These are phyloP conservation scores for Bipolaris cookei DNA, from an alignment of 2,329 filamentous ascomycete genomes.

Conservation along the genomic window DNA sequence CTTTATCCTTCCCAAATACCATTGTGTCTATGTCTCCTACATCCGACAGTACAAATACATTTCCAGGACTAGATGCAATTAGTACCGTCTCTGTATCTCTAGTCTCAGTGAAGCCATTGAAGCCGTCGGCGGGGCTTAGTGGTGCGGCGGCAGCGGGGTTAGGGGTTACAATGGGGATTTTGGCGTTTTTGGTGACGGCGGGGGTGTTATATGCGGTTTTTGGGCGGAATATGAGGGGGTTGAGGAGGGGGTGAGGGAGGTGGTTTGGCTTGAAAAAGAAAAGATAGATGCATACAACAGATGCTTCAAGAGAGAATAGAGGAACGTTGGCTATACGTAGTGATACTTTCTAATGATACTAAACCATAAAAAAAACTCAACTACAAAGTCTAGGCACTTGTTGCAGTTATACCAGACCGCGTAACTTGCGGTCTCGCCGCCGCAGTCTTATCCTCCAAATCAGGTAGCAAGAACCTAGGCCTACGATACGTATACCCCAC, in stretches of 20 bases:
- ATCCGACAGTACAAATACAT: no score
- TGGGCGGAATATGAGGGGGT: background rate
- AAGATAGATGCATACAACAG: background rate
- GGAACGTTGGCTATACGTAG: no score
- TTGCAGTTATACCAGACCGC: constrained; percentile 12
- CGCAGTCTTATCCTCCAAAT: constrained; percentile 33
- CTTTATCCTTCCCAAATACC: no score
- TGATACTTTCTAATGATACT: no score
- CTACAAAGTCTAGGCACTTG: constrained; percentile 15
- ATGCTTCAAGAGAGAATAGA: no score
- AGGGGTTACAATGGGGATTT: constrained; percentile 5
- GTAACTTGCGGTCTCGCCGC: constrained; percentile 2
- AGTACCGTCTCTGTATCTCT: background rate
- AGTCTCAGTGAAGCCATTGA: background rate
- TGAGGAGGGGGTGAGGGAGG: background rate
- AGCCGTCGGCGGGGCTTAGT: no score
- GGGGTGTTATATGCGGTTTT: constrained; percentile 2
- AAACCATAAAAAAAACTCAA: background rate
- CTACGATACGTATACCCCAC: constrained; percentile 86
- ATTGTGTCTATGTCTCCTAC: no score
- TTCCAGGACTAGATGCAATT: no score
- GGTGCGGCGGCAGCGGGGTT: background rate
- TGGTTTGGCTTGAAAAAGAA: background rate
- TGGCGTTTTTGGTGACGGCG: background rate
- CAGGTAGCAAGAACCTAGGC: constrained; percentile 44